Percentiles rank a stretch among this genome's conserved stretches.
Conservation (phyloP, 225 moss, liverwort and hornwort species). For the Asterella californica region DNA sequence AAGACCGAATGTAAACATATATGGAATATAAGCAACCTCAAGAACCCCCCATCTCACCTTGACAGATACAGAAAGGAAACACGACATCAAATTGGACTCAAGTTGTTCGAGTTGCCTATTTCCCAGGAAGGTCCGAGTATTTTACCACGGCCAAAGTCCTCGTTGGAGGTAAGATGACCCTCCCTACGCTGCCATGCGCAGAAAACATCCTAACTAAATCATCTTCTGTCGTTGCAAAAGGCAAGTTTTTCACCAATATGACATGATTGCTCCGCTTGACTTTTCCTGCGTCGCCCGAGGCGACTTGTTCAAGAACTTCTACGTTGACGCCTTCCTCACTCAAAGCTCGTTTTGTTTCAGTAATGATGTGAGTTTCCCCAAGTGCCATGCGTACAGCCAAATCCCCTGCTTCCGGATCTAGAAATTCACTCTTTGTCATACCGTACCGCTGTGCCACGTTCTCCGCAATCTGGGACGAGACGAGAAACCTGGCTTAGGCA, state of each 20-base stretch:
- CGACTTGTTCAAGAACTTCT: constrained; percentile 75
- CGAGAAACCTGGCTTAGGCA: background rate
- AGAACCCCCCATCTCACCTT: background rate
- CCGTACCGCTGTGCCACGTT: constrained; percentile 91
- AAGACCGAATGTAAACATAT: background rate
- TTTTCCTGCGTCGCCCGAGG: constrained; percentile 66
- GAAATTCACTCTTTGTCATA: constrained; percentile 90
- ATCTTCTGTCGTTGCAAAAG: constrained; percentile 74
- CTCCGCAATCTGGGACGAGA: constrained; percentile 70
- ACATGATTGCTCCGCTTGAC: constrained; percentile 74
- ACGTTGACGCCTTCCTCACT: constrained; percentile 80
- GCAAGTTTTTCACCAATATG: constrained; percentile 90
- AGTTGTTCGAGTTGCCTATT: background rate
- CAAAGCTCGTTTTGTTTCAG: constrained; percentile 92
- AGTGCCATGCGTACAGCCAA: constrained; percentile 97
- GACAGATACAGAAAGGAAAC: background rate
- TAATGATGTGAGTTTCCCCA: constrained; percentile 96
- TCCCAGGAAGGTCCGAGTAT: too few species aligned
- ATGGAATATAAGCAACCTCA: background rate
- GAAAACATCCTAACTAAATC: constrained; percentile 83
- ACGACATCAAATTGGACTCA: background rate
- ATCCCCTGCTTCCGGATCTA: constrained; percentile 91
- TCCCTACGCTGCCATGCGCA: constrained; percentile 65
- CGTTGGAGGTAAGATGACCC: constrained; percentile 79
- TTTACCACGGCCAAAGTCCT: constrained; percentile 90